Conservation (phyloP, 352 stramenopile species). For the Phytophthora aleatoria region DNA sequence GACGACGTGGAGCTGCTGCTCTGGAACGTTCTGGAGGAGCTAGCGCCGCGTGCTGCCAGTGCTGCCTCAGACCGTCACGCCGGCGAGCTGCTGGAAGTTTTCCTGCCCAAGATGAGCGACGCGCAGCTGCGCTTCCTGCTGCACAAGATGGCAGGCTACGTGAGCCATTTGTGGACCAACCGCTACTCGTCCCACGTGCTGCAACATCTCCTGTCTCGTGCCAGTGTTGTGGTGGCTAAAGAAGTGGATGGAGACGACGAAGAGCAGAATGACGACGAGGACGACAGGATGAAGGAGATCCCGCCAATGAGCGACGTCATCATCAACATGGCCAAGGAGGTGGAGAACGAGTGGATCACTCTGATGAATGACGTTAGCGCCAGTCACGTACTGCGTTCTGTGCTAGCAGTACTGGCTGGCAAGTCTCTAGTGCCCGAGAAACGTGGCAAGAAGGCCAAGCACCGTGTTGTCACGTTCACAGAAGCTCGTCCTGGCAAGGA, state of each 20-base stretch:
- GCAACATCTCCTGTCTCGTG: conserved; percentile 72
- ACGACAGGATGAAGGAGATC: conserved; percentile 65
- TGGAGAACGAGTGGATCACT: conserved; percentile 83
- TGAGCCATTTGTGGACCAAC: conserved; percentile 86
- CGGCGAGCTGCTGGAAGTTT: conserved; percentile 68
- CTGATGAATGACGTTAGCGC: conserved; percentile 87
- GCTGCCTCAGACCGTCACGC: conserved; percentile 79
- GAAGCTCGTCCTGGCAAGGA: conserved; percentile 47
- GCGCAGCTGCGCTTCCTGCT: conserved; percentile 76
- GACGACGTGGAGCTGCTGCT: conserved; percentile 70
- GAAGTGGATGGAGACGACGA: conserved; percentile 35
- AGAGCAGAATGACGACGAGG: conserved; percentile 45
- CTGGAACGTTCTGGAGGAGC: conserved; percentile 84
- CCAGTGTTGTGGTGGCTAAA: conserved; percentile 54
- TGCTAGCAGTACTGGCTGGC: conserved; percentile 68
- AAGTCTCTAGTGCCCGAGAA: conserved; percentile 75
- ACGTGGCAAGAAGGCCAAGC: conserved; percentile 83
- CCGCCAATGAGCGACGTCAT: conserved; percentile 73
- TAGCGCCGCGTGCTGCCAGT: conserved; percentile 74
- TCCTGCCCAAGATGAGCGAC: conserved; percentile 75
- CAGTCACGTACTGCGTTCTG: conserved; percentile 80
- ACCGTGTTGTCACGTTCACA: conserved; percentile 67
- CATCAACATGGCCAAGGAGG: conserved; percentile 74
- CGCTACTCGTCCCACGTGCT: conserved; percentile 88
- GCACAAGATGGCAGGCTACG: conserved; percentile 82